Evolutionary conservation across 805 yeast species (phyloP), one percentile per base, ranked within the genome.

Genomic region (Wickerhamomyces bovis): DNA sequence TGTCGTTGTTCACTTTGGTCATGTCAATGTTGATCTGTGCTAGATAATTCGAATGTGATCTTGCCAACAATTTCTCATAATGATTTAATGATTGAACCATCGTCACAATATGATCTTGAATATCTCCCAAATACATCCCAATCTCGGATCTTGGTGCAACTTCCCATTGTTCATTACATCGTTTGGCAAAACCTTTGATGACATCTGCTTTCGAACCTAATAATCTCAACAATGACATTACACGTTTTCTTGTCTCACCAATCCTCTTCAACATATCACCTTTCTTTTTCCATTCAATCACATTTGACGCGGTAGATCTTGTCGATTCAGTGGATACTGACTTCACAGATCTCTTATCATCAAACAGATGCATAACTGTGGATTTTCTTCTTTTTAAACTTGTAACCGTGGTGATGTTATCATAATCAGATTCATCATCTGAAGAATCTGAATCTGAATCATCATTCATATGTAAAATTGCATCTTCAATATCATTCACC

Each of bases 21-120:
- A 92, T 94, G 63, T 94, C 98, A 52, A 94, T 92, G 62, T 94
- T 94, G 61, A 94, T 86, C 63, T 92, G 98, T 2, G 99, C 99
- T 58, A 92, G 73, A 63, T 94, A 94, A 65, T 94, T 94, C 10
- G 96, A 86, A 66, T 94, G 99, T n/a, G 94, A 85, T 48, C 99
- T 75, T 2, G 97, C 95, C 46, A 94, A 73, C 40, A 94, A 72
- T 67, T 94, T 94, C 61, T 94, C 99, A 66, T 88, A 92, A 65
- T 94, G 99, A 61, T 89, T 90, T 52, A 94, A 72, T 4, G 95
- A 81, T 59, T 94, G 97, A 2, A 90, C 95, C 99, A 94, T 94
- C 1, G 99, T 94, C 21, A 94, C 88, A 31, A 94, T 48, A 40
- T 48, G 51, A 48, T 48, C 51, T 28, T 48, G 51, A 30, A 48